Base-by-base conservation (phyloP, 176 grass and related monocot genomes). In the Juncus inflexus region DNA sequence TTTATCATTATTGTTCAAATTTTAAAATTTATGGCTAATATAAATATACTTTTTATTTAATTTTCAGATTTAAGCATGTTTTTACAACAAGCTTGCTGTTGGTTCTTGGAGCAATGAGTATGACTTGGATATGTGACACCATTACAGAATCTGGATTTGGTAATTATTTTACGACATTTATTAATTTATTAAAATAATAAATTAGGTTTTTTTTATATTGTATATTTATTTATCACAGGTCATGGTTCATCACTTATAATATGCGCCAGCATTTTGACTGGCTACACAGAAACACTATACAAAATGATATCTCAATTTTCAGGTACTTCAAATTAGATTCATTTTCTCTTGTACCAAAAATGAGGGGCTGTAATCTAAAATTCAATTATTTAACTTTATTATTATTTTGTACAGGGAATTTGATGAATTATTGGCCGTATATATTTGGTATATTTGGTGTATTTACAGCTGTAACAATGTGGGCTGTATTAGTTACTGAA, bases 201-300 rank as follows among this genome's bases (percentile, higher is more conserved):
- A 43, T 78, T 43, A 42, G 16, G 84, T 15, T 78, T 74, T 80
- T 59, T 35, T 60, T 12, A 70, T 67, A 64, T 63, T 76, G 8
- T 69, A 61, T 75, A 69, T 71, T 61, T 76, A 67, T 61, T 77
- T 0, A 28, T 28, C 19, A 28, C 82, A 97, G 92, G 92, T 57
- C 92, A 97, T 79, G 92, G 92, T n/a, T 89, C 87, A 69, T 97
- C 92, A 63, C 79, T 97, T 76, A 91, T 97, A 79, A 87, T 97
- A 57, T 97, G 92, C 57, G 83, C 86, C 28, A 63, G 85, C 63
- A 97, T 97, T 83, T 89, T 97, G 85, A 91, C 92, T 86, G 75
- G 92, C 60, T 97, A 97, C 79, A 97, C 87, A 60, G 78, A 91
- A 50, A 97, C 92, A 65, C 72, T 97, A 19, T 77, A 89, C 67